A percentile compares a stretch with the other conserved stretches of the same genome.
Conservation (phyloP, 139 green algal species). For the Closterium sp. region DNA sequence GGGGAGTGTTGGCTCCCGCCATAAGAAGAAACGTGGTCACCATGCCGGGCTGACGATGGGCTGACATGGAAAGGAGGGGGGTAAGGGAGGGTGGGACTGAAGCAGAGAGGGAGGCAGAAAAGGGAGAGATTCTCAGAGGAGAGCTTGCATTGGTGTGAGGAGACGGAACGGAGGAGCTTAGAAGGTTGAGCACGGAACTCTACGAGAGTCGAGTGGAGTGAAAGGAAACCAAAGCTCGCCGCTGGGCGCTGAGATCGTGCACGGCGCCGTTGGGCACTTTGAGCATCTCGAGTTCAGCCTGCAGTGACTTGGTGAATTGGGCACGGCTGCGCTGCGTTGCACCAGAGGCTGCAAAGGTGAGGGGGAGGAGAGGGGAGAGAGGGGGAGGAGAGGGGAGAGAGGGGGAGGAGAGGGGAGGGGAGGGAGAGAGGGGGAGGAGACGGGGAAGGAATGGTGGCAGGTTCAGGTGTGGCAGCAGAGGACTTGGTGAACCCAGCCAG, state of each 20-base stretch:
- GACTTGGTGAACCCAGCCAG: conserved; percentile 69
- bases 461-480: too few species aligned
- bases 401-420: background rate
- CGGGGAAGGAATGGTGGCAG: too few species aligned
- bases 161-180: too few species aligned
- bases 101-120: background rate
- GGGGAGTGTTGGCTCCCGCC: conserved; percentile 59
- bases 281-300: background rate
- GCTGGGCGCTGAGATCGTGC: background rate
- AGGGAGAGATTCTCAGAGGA: too few species aligned
- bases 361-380: background rate
- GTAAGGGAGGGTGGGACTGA: background rate
- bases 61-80: background rate
- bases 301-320: conserved; percentile 75
- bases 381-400: too few species aligned
- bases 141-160: too few species aligned
- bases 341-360: conserved; percentile 88
- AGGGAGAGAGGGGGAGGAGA: too few species aligned
- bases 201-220: too few species aligned
- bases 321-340: conserved; percentile 85
- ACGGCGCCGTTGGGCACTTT: background rate
- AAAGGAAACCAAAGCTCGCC: too few species aligned
- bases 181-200: too few species aligned
- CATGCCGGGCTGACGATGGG: conserved; percentile 70
- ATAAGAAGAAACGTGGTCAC: conserved; percentile 92